These are phyloP conservation scores for Nemania serpens DNA, from an alignment of 2,329 filamentous ascomycete species.

Conservation along the genomic window DNA sequence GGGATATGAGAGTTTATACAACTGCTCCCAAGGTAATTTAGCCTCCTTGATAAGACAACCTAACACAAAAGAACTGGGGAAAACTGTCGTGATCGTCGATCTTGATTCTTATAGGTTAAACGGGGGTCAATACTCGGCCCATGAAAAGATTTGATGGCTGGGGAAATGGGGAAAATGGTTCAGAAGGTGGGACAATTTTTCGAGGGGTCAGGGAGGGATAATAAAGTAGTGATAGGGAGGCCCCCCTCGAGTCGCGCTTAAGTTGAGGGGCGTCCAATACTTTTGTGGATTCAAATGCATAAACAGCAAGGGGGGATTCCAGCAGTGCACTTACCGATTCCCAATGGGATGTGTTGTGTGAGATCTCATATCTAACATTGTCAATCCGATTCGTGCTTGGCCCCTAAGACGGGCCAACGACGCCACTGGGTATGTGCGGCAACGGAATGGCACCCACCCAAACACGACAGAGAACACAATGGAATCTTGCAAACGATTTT, in stretches of 20 bases:
- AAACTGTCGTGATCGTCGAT: conserved; percentile 26
- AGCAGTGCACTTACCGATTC: conserved; percentile 22
- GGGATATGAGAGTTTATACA: conserved; percentile 37
- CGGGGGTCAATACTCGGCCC: conserved; percentile 24
- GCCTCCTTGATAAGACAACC: conserved; percentile 31
- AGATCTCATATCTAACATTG: conserved; percentile 34
- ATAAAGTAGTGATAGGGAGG: conserved; percentile 33
- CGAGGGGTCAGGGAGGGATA: conserved; percentile 35
- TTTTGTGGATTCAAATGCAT: conserved; percentile 38
- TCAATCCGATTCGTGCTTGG: conserved; percentile 32
- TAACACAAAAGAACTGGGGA: conserved; percentile 18
- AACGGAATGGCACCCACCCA: conserved; percentile 37
- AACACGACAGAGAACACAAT: conserved; percentile 24
- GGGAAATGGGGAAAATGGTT: conserved; percentile 27
- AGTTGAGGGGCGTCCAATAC: conserved; percentile 32
- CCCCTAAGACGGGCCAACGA: conserved; percentile 28
- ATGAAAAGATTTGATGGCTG: conserved; percentile 28
- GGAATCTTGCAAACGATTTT: conserved; percentile 32
- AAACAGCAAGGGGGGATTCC: conserved; percentile 41
- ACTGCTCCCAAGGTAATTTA: conserved; percentile 14
- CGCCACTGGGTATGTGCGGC: conserved; percentile 30
- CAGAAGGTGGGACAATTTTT: conserved; percentile 34
- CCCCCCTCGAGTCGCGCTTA: conserved; percentile 31
- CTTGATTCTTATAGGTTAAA: conserved; percentile 30
- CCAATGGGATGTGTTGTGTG: conserved; percentile 32